Evolutionary conservation across 345 rosid species (phyloP).

Genomic region (Sonneratia caseolaris): DNA sequence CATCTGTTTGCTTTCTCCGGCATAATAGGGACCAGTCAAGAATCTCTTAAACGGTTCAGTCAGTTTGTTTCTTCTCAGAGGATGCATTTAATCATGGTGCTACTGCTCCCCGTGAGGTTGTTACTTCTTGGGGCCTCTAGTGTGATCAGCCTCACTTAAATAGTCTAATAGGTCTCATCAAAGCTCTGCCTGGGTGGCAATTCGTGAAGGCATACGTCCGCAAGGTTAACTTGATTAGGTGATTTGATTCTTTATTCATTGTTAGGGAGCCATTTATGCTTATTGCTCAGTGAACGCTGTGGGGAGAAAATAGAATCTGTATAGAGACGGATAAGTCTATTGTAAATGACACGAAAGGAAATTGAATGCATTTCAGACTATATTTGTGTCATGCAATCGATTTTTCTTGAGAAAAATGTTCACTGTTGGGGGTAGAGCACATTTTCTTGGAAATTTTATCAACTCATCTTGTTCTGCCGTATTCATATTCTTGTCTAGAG

Average conservation of each 20-base stretch:
- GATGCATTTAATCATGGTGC: conserved; percentile 68
- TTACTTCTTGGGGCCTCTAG: conserved; percentile 47
- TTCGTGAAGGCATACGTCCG: background rate
- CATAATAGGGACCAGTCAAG: conserved; percentile 50
- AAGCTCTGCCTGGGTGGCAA: background rate
- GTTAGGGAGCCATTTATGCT: conserved; percentile 2
- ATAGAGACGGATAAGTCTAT: background rate
- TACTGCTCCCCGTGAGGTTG: conserved; percentile 59
- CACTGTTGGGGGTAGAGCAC: background rate
- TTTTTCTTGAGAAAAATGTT: background rate
- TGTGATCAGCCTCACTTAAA: conserved; percentile 26
- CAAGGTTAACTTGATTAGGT: background rate
- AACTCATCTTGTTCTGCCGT: no score
- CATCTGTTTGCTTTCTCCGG: conserved; percentile 46
- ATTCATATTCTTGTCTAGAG: no score
- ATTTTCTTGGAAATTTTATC: no score
- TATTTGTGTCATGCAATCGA: background rate
- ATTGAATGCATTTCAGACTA: background rate
- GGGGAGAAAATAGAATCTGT: background rate
- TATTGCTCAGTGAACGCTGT: background rate
- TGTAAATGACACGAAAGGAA: background rate
- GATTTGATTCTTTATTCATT: conserved; percentile 48
- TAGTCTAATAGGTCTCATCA: background rate
- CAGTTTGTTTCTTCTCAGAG: conserved; percentile 71
- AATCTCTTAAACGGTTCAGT: conserved; percentile 54